Conservation (phyloP, 768 basidiomycete species). For the Mycena alexandri region DNA sequence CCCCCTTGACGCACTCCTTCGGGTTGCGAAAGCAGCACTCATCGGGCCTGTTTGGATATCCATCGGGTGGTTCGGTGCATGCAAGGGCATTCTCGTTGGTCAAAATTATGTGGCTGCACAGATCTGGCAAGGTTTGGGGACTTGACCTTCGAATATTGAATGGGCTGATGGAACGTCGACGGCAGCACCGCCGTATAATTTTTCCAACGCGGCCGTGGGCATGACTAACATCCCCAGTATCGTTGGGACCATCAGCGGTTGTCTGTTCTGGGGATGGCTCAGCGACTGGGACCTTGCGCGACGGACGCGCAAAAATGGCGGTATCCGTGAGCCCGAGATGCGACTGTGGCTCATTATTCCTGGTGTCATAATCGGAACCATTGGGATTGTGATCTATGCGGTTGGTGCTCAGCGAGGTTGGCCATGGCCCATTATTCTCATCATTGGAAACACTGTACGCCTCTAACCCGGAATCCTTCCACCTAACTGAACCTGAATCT, state of each 20-base stretch:
- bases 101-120: slow-evolving; percentile 24
- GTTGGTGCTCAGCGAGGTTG: slow-evolving; percentile 27
- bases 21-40: slow-evolving; percentile 16
- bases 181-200: slow-evolving; percentile 25
- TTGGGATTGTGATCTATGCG: slow-evolving; percentile 27
- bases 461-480: too few relatives aligned
- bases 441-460: slow-evolving; percentile 17
- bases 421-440: slow-evolving; percentile 24
- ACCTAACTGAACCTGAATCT: too few relatives aligned
- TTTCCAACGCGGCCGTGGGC: slow-evolving; percentile 20
- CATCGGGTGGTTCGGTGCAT: slow-evolving; percentile 30
- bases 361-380: slow-evolving; percentile 6
- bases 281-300: slow-evolving; percentile 31
- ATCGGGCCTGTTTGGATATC: slow-evolving; percentile 29
- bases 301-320: slow-evolving; percentile 31
- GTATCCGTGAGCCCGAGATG: slow-evolving; percentile 31
- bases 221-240: slow-evolving; percentile 26
- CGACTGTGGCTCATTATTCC: slow-evolving; percentile 27
- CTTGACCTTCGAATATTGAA: too few relatives aligned
- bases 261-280: slow-evolving; percentile 25
- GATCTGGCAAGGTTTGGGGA: slow-evolving; percentile 15
- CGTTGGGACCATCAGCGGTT: slow-evolving; percentile 14
- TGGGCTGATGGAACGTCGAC: not conserved
- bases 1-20: slow-evolving; percentile 12
- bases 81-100: slow-evolving; percentile 28